A percentile compares a stretch with the other conserved stretches of the same genome.
phyloP scores from a whole-genome alignment of 495 filamentous ascomycete species.

The Barbatosphaeria neglecta region DNA sequence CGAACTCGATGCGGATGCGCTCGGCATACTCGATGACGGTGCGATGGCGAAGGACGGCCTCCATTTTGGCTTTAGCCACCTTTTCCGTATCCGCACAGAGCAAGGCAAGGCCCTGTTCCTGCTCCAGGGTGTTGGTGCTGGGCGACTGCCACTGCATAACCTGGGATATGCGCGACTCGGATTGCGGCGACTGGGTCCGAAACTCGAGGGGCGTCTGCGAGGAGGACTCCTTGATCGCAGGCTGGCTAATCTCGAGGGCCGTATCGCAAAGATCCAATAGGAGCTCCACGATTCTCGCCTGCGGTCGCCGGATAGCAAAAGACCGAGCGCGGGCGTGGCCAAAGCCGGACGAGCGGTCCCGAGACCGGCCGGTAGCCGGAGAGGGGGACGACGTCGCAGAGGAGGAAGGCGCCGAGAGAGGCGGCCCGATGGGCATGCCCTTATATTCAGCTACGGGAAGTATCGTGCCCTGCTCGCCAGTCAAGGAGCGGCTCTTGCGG shows the following conservation, averaged over 20 bases:
- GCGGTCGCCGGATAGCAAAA: conserved; percentile 79
- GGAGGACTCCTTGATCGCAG: conserved; percentile 73
- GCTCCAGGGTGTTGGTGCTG: conserved; percentile 78
- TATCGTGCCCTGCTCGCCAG: conserved; percentile 40
- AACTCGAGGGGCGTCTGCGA: conserved; percentile 57
- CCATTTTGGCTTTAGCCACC: conserved; percentile 75
- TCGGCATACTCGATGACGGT: conserved; percentile 93
- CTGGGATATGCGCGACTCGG: conserved; percentile 83
- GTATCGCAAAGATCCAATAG: conserved; percentile 94
- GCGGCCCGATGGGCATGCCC: conserved; percentile 73
- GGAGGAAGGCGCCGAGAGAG: conserved; percentile 45
- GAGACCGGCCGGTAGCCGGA: conserved; percentile 57
- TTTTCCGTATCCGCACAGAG: conserved; percentile 80
- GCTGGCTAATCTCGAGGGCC: conserved; percentile 84
- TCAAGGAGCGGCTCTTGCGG: conserved; percentile 54
- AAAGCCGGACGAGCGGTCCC: conserved; percentile 67
- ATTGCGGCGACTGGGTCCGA: conserved; percentile 87
- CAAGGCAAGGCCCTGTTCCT: conserved; percentile 82
- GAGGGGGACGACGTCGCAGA: conserved; percentile 48
- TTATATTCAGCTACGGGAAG: conserved; percentile 75
- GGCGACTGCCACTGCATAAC: conserved; percentile 94
- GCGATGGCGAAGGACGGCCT: conserved; percentile 81
- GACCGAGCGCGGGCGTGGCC: conserved; percentile 62
- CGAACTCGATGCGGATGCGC: conserved; percentile 86
- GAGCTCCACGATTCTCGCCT: conserved; percentile 86